Percentiles rank a stretch among this genome's conserved stretches.
Conservation (phyloP, 106 monocot genomes). For the Ottelia alismoides region DNA sequence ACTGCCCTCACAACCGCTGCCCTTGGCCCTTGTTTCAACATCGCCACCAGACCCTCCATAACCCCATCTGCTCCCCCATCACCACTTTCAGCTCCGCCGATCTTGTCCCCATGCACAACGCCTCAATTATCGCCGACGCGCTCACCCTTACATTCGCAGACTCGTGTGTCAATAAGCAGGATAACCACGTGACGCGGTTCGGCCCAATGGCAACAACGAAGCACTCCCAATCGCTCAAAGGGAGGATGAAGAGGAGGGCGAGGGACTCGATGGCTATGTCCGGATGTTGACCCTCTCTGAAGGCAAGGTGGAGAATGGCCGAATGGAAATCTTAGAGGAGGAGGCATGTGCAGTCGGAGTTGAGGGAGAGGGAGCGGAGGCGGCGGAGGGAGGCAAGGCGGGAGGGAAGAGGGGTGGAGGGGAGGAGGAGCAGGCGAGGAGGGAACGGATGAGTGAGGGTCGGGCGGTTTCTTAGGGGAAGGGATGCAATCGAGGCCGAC, state of each 20-base stretch:
- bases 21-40: slow-evolving; percentile 30
- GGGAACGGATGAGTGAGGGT: slow-evolving; percentile 30
- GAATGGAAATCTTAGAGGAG: slow-evolving; percentile 43
- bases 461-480: slow-evolving; percentile 82
- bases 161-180: slow-evolving; percentile 7
- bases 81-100: slow-evolving; percentile 23
- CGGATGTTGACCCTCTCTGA: slow-evolving; percentile 9
- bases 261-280: slow-evolving; percentile 35
- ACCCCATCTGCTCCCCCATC: slow-evolving; percentile 33
- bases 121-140: slow-evolving; percentile 65
- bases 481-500: slow-evolving; percentile 88
- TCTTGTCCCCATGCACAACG: slow-evolving; percentile 19
- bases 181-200: slow-evolving; percentile 30
- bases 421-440: slow-evolving; percentile 33
- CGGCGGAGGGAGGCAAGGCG: slow-evolving; percentile 35
- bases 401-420: neutral
- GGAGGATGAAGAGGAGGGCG: slow-evolving; percentile 28
- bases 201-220: slow-evolving; percentile 19
- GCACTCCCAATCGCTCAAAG: slow-evolving; percentile 36
- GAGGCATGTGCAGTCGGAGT: slow-evolving; percentile 62
- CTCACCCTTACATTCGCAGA: slow-evolving; percentile 36
- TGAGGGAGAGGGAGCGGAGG: slow-evolving; percentile 44
- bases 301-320: slow-evolving; percentile 34
- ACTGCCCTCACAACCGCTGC: slow-evolving; percentile 50
- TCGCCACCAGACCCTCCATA: slow-evolving; percentile 39